phyloP scores from a whole-genome alignment of 2,329 filamentous ascomycete genomes.

The Cytospora piceicola region DNA sequence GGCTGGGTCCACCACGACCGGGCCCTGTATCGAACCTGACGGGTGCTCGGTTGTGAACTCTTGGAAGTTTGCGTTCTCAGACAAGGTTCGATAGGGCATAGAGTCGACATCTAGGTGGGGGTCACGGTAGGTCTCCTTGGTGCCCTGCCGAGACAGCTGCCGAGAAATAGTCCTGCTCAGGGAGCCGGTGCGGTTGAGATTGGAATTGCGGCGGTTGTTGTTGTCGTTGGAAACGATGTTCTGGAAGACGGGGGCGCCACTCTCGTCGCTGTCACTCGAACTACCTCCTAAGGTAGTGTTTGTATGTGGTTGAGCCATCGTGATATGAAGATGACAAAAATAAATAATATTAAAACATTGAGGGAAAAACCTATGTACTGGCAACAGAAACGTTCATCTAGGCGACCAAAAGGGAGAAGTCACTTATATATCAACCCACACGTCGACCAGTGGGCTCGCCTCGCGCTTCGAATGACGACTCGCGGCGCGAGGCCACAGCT shows the following conservation, averaged over 20 bases:
- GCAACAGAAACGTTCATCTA: not conserved
- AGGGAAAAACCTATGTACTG: conserved; percentile 4
- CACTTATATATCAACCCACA: conserved; percentile 19
- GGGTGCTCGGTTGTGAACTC: conserved; percentile 69
- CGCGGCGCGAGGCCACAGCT: conserved; percentile 17
- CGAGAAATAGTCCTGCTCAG: conserved; percentile 16
- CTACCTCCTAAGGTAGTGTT: conserved; percentile 20
- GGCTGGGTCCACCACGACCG: conserved; percentile 34
- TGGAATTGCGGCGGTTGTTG: conserved; percentile 13
- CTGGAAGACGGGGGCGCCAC: conserved; percentile 14
- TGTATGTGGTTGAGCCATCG: conserved; percentile 22
- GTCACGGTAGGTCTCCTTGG: conserved; percentile 44
- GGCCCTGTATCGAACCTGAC: conserved; percentile 62
- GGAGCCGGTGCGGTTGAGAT: conserved; percentile 24
- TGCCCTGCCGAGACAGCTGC: conserved; percentile 27
- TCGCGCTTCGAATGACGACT: conserved; percentile 18
- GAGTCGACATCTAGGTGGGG: conserved; percentile 52
- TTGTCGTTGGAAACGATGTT: conserved; percentile 15
- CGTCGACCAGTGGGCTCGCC: not conserved
- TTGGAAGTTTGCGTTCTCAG: conserved; percentile 61
- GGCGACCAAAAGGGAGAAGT: not conserved
- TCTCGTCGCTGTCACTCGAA: conserved; percentile 13
- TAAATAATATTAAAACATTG: not conserved
- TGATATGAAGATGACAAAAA: conserved; percentile 1
- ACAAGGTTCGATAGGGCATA: conserved; percentile 69